Percentiles rank a stretch among this genome's conserved stretches.
Evolutionary conservation across 2,329 filamentous ascomycete species (phyloP).

Genomic region (Epichloe sibirici): DNA sequence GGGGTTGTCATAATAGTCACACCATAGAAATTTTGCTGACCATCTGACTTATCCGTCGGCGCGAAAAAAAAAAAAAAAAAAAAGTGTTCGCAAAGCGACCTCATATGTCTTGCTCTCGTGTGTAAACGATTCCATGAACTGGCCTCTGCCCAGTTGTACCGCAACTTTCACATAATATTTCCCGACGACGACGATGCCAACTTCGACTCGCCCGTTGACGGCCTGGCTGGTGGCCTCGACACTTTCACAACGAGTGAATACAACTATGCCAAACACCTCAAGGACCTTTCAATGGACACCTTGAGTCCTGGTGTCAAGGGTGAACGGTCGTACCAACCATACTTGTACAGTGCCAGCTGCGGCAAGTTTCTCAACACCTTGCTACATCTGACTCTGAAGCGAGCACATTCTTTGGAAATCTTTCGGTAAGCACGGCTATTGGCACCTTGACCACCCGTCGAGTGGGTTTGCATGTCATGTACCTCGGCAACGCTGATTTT

Average conservation of each 20-base stretch:
- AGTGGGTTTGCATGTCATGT: not conserved
- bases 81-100: slow-evolving; percentile 39
- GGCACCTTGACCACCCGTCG: not conserved
- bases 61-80: not conserved
- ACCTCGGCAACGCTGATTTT: slow-evolving; percentile 1
- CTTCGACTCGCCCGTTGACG: slow-evolving; percentile 42
- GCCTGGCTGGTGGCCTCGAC: slow-evolving; percentile 44
- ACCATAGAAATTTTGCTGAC: not conserved
- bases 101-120: slow-evolving; percentile 46
- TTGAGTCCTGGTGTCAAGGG: slow-evolving; percentile 38
- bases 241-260: slow-evolving; percentile 52
- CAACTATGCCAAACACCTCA: slow-evolving; percentile 47
- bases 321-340: slow-evolving; percentile 41
- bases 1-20: too few relatives aligned
- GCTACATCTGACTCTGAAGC: slow-evolving; percentile 42
- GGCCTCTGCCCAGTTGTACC: slow-evolving; percentile 46
- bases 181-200: slow-evolving; percentile 43
- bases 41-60: not conserved
- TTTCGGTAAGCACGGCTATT: slow-evolving; percentile 34
- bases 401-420: slow-evolving; percentile 40
- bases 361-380: slow-evolving; percentile 54
- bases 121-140: slow-evolving; percentile 45
- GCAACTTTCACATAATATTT: slow-evolving; percentile 47
- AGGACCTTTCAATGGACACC: slow-evolving; percentile 44
- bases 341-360: slow-evolving; percentile 41